Evolutionary conservation across 129 eudicot genomes (phyloP), one percentile per base, ranked within the genome.

Genomic region (Flaveria linearis): DNA sequence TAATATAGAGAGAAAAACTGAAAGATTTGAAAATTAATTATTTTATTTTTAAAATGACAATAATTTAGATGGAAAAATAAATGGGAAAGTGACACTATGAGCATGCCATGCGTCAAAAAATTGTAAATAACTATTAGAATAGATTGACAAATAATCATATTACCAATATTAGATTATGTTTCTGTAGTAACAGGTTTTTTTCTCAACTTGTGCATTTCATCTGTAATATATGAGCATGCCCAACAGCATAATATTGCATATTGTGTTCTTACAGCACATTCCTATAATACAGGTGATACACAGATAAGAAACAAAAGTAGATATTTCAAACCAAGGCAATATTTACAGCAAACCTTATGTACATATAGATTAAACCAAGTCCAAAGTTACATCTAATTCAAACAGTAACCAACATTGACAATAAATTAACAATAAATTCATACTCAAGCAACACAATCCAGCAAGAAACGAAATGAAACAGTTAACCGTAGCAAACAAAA

Each of bases 241-340:
- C 13, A 9, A 45, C 50, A 11, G 50, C 13, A 45, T 45, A 45
- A 15, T 50, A 4, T 15, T 50, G 4, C 56, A 36, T 36, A 5
- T 36, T 36, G 0, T 36, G 41, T 36, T 36, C 41, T 36, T 36
- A 36, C 7, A 49, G 4, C 3, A 49, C n/a, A 49, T 3, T 49
- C 53, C 15, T 49, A 49, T 4, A 49, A 49, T 49, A 5, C 41
- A 36, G 41, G 7, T 1, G 41, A 36, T 5, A 36, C 41, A 36
- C 4, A 36, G 5, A 36, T 36, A 5, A 36, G 41, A 36, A 3
- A 36, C 41, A 15, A 14, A 14, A n/a, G 9, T 5, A 30, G 10
- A 63, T 63, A 63, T 2, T 63, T 63, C 43, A 30, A 61, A 61
- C 18, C 8, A n/a, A n/a, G 20, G 74, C 68, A 72, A 50, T 72